phyloP scores from a whole-genome alignment of 2,329 filamentous ascomycete genomes.

The Thielaviopsis punctulata region DNA sequence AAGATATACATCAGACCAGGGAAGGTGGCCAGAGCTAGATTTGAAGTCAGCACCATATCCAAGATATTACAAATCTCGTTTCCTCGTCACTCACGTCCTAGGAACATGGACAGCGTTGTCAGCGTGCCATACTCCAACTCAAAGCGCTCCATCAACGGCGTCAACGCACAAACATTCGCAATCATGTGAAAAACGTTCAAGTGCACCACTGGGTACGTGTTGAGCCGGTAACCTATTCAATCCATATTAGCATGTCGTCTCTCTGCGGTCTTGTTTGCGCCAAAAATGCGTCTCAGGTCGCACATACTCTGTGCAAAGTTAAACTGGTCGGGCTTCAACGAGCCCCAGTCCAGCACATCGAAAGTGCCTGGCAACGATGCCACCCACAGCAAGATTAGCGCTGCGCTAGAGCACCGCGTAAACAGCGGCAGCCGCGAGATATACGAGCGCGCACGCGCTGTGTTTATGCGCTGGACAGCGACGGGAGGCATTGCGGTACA shows the following conservation, averaged over 20 bases:
- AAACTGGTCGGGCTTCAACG: constrained; percentile 60
- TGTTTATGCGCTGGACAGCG: constrained; percentile 30
- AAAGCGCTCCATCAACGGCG: constrained; percentile 83
- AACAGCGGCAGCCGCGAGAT: constrained; percentile 73
- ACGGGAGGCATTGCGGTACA: neutral
- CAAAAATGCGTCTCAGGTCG: neutral
- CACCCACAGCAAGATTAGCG: constrained; percentile 55
- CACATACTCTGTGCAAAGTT: constrained; percentile 7
- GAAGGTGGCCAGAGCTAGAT: constrained; percentile 57
- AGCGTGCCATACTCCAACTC: constrained; percentile 85
- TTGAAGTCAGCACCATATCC: constrained; percentile 4
- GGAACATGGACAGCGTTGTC: constrained; percentile 70
- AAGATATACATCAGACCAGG: constrained; percentile 69
- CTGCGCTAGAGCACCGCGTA: constrained; percentile 39
- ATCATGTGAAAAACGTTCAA: constrained; percentile 62
- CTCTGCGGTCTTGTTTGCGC: neutral
- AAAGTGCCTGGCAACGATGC: constrained; percentile 51
- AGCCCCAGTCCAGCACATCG: constrained; percentile 60
- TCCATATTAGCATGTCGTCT: neutral
- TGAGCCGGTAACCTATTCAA: constrained; percentile 66
- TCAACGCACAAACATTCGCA: constrained; percentile 63
- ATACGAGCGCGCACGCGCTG: constrained; percentile 55
- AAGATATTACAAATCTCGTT: neutral
- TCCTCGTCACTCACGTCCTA: constrained; percentile 52
- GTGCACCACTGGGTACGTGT: constrained; percentile 83